Conservation (phyloP, 495 filamentous ascomycete genomes). For the Oidiodendron maius region DNA sequence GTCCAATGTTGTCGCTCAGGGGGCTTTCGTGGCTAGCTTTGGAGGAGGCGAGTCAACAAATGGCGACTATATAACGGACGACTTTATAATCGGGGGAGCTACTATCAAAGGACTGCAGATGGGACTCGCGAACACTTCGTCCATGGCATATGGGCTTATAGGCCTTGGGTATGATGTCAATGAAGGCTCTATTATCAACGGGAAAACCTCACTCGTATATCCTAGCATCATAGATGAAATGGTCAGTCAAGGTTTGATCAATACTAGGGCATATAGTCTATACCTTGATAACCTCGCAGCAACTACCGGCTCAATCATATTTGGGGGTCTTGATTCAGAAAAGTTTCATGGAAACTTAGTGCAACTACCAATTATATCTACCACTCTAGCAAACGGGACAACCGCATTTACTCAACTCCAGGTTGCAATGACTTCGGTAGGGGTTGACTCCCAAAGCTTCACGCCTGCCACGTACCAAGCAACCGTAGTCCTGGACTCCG, state of each 20-base stretch:
- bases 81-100: slow-evolving; percentile 59
- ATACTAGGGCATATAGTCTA: slow-evolving; percentile 78
- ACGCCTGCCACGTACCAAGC: slow-evolving; percentile 37
- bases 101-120: slow-evolving; percentile 68
- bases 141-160: slow-evolving; percentile 68
- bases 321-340: slow-evolving; percentile 81
- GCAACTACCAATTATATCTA: slow-evolving; percentile 55
- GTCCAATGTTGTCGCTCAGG: slow-evolving; percentile 53
- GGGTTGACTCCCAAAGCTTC: slow-evolving; percentile 26
- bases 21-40: slow-evolving; percentile 76
- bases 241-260: slow-evolving; percentile 62
- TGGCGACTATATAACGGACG: slow-evolving; percentile 80
- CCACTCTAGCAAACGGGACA: slow-evolving; percentile 5
- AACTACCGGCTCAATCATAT: slow-evolving; percentile 73
- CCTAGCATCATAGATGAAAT: slow-evolving; percentile 74
- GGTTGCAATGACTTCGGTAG: slow-evolving; percentile 50
- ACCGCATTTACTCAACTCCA: slow-evolving; percentile 35
- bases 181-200: slow-evolving; percentile 62
- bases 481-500: slow-evolving; percentile 79
- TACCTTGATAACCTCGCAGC: slow-evolving; percentile 62
- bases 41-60: slow-evolving; percentile 56
- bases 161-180: slow-evolving; percentile 80
- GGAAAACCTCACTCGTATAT: slow-evolving; percentile 40
- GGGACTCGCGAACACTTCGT: slow-evolving; percentile 68
- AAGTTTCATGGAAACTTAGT: slow-evolving; percentile 74